Base-by-base conservation (phyloP, 1,284 basidiomycete species). In the Golubevia pallescens region DNA sequence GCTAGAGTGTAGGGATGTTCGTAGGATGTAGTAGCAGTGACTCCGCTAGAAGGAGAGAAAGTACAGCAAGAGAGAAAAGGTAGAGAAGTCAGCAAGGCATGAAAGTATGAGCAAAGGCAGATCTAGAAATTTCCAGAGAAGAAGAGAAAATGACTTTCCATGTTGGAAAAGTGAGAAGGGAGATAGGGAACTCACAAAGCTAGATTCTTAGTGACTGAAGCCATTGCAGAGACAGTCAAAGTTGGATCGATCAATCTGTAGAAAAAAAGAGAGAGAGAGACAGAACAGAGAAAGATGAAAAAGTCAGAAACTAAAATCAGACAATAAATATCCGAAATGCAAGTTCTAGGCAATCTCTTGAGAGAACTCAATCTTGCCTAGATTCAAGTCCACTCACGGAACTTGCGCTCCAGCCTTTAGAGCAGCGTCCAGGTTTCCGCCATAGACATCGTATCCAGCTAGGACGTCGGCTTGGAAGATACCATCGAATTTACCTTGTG, bases 1-100 rank as follows among this genome's bases (percentile, higher is more conserved):
- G 86, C 86, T 19, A 86, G 71, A 55, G 81, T 71, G 68, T 84
- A 86, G 1, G 86, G 85, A 16, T 78, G 81, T 62, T 86, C 81
- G 58, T 78, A 81, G 42, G 71, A 74, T 3, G 78, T 79, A 13
- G 78, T 81, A 8, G 79, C 77, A 2, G 78, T 80, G 57, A 79
- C 69, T 3, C 80, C 79, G 34, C 34, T 38, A 10, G 10, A 10
- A 38, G 34, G 34, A 38, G 34, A 5, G 3, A 38, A 56, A 13
- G 1, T 7, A 56, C 10, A 21, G 54, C 24, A 21, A 21, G 20
- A 28, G 24, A 7, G 54, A 21, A 28, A 28, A 7, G 54, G 34
- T 5, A 38, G 34, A 38, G 34, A 38, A 38, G n/a, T n/a, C n/a
- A n/a, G n/a, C n/a, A n/a, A n/a, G n/a, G n/a, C n/a, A n/a, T n/a